These are phyloP conservation scores for Grigorovia humatica DNA, from an alignment of 805 yeast species.

Conservation along the genomic window DNA sequence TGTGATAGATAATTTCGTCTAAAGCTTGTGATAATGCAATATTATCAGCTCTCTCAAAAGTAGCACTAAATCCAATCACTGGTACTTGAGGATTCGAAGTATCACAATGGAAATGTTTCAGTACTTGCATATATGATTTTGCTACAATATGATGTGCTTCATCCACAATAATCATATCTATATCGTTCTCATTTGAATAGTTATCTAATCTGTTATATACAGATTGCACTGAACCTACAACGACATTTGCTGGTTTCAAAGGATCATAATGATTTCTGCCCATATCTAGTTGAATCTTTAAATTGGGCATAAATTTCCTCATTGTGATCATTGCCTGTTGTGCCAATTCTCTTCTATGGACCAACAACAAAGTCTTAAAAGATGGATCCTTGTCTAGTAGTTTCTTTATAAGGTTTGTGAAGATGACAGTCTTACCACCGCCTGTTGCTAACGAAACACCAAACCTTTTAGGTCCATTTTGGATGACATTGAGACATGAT, in stretches of 20 bases:
- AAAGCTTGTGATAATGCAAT: constrained; percentile 46
- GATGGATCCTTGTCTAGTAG: constrained; percentile 4
- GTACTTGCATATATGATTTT: constrained; percentile 45
- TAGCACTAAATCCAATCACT: constrained; percentile 82
- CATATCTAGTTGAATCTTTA: constrained; percentile 60
- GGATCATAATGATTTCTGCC: constrained; percentile 32
- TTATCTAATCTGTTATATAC: constrained; percentile 38
- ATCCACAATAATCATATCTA: constrained; percentile 67
- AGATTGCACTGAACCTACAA: constrained; percentile 71
- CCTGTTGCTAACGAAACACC: constrained; percentile 90
- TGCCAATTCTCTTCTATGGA: constrained; percentile 73
- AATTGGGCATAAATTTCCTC: constrained; percentile 36
- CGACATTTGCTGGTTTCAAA: constrained; percentile 40
- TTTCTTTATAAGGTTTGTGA: constrained; percentile 44
- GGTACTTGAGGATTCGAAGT: constrained; percentile 35
- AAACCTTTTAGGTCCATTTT: constrained; percentile 40
- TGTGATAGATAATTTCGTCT: constrained; percentile 66
- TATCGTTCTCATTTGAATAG: constrained; percentile 42
- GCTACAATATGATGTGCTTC: constrained; percentile 93
- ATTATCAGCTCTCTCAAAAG: constrained; percentile 69
- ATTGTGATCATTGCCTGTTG: constrained; percentile 54
- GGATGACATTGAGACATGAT: constrained; percentile 39
- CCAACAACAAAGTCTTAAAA: constrained; percentile 45
- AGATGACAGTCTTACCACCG: constrained; percentile 85
- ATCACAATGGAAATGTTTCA: constrained; percentile 47